Percentiles rank a stretch among this genome's conserved stretches.
Conservation (phyloP, 1,284 basidiomycete genomes). For the Cystobasidium sp. region DNA sequence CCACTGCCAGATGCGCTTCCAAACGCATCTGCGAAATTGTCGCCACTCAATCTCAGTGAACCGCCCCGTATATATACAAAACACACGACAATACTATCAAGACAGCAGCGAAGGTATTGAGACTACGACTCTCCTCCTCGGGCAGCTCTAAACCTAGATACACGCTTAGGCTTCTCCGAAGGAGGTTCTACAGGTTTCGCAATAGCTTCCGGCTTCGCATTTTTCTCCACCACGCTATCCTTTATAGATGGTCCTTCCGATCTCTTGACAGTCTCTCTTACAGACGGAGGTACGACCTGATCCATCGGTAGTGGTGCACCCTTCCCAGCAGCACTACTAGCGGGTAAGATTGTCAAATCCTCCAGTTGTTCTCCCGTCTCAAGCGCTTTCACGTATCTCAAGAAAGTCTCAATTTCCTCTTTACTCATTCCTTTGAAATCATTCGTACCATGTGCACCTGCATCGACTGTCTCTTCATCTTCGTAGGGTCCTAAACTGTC, state of each 20-base stretch:
- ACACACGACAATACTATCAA: not conserved
- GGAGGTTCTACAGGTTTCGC: not conserved
- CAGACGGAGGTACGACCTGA: constrained; percentile 13
- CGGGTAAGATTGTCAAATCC: constrained; percentile 27
- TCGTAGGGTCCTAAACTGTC: constrained; percentile 36
- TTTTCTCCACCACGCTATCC: constrained; percentile 8
- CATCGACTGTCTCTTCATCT: constrained; percentile 21
- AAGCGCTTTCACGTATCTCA: constrained; percentile 67
- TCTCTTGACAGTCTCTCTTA: constrained; percentile 15
- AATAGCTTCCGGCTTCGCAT: not conserved
- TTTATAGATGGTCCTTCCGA: not conserved
- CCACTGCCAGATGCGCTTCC: too few relatives aligned
- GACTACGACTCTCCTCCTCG: constrained; percentile 1
- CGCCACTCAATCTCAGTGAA: too few relatives aligned
- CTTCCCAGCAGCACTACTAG: not conserved
- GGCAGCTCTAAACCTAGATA: constrained; percentile 38
- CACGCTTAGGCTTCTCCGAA: constrained; percentile 27
- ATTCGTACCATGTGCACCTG: constrained; percentile 15
- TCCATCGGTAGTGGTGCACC: not conserved
- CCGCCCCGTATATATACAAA: too few relatives aligned
- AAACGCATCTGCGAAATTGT: too few relatives aligned
- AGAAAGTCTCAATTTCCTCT: constrained; percentile 62
- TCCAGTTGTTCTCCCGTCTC: constrained; percentile 62
- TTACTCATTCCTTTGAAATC: constrained; percentile 42
- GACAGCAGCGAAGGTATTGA: not conserved